Evolutionary conservation across 1,139 yeast species (phyloP), one percentile per base, ranked within the genome.

Genomic region (Scheffersomyces insectosa): DNA sequence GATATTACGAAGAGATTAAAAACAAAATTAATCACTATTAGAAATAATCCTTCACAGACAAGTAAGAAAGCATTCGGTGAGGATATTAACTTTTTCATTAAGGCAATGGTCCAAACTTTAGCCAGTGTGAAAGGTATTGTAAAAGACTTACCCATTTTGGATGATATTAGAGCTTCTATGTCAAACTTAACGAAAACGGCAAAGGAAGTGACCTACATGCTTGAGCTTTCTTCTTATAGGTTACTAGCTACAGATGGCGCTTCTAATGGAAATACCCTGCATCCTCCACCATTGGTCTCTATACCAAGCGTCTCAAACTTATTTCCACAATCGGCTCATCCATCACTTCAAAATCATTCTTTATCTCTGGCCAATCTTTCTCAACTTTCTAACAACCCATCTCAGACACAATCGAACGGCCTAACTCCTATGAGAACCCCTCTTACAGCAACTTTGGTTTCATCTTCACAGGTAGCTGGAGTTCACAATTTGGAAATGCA

Each of bases 121-220:
- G 93, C 93, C 1, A 80, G 89, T 1, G 90, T 95, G 0, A 90
- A 89, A 59, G 79, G 82, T 1, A 82, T 93, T n/a, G 85, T 88
- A 78, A 76, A 78, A 44, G 96, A 88, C 54, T 70, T 89, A 45
- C 93, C 96, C 0, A 77, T 83, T 11, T 71, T 91, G 40, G 85
- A 87, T 53, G 96, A 88, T 44, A 87, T 88, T 3, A 72, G 97
- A 47, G 82, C 88, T 5, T 84, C 88, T 6, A 77, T 91, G 68
- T 88, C 96, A 0, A 80, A 83, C 29, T 70, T 91, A 45, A 90
- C 97, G 0, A 83, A 89, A 49, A 86, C 91, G 4, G 88, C 97
- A 2, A 91, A 91, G 57, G 98, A 91, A 55, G 88, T 91, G 10
- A 90, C 97, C 0, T 82, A 88, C 11, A 72, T 88, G 52, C 66